Conservation (phyloP, 257 asterid species). For the Nicotiana undulata region DNA sequence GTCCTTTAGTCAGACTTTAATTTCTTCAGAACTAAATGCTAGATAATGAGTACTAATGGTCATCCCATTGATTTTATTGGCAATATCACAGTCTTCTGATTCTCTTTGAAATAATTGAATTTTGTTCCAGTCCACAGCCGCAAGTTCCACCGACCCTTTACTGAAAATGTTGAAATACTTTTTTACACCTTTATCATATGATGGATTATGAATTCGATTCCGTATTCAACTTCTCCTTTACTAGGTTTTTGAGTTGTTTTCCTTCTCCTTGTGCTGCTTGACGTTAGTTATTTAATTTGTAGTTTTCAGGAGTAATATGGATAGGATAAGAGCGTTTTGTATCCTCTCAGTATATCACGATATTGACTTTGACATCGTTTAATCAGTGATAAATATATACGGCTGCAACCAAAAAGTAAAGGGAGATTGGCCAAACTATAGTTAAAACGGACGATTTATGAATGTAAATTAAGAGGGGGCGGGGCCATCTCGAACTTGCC, state of each 20-base stretch:
- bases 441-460: not conserved
- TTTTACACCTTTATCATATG: not conserved
- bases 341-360: no score
- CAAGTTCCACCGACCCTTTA: not conserved
- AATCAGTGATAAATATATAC: not conserved
- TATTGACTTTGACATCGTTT: no score
- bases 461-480: not conserved
- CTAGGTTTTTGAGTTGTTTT: not conserved
- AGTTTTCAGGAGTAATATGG: not conserved
- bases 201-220: not conserved
- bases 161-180: not conserved
- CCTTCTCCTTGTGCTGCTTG: not conserved
- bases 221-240: not conserved
- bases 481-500: no score
- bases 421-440: not conserved
- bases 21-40: not conserved
- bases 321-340: not conserved
- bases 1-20: not conserved
- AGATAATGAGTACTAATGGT: no score
- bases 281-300: conserved; percentile 2
- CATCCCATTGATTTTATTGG: not conserved
- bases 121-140: not conserved
- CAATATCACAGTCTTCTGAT: no score
- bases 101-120: not conserved
- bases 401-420: not conserved